These are phyloP conservation scores for Closterium sp. DNA, from an alignment of 139 green algal genomes.

Conservation along the genomic window DNA sequence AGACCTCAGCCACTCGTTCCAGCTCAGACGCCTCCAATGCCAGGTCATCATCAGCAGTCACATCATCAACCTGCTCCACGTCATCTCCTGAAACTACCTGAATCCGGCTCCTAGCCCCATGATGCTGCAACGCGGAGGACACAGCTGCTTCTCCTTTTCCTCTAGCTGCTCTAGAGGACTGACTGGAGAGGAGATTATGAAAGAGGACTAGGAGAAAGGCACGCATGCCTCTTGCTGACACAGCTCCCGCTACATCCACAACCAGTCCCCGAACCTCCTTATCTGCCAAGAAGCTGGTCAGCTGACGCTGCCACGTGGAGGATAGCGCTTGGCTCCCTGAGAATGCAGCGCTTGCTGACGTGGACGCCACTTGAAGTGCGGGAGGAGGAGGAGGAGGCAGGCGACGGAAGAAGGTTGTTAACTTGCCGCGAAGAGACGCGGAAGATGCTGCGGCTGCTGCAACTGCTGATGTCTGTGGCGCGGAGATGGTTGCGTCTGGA, in stretches of 20 bases:
- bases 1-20: not conserved
- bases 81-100: not conserved
- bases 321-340: not conserved
- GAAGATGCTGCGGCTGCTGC: not conserved
- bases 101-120: not conserved
- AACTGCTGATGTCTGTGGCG: not conserved
- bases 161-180: not conserved
- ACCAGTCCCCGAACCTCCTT: conserved; percentile 34
- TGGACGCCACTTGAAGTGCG: not conserved
- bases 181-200: conserved; percentile 22
- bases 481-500: not conserved
- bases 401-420: not conserved
- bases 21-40: not conserved
- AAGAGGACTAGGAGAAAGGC: conserved; percentile 27
- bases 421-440: not conserved
- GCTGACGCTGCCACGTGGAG: conserved; percentile 22
- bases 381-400: not conserved
- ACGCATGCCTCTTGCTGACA: conserved; percentile 33
- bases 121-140: too few relatives aligned
- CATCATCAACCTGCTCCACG: not conserved
- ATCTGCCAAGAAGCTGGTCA: conserved; percentile 28
- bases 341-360: not conserved
- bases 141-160: not conserved
- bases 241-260: conserved; percentile 37
- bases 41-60: not conserved